These are phyloP conservation scores for Penicillium sclerotigenum DNA, from an alignment of 2,329 filamentous ascomycete species.

Conservation along the genomic window DNA sequence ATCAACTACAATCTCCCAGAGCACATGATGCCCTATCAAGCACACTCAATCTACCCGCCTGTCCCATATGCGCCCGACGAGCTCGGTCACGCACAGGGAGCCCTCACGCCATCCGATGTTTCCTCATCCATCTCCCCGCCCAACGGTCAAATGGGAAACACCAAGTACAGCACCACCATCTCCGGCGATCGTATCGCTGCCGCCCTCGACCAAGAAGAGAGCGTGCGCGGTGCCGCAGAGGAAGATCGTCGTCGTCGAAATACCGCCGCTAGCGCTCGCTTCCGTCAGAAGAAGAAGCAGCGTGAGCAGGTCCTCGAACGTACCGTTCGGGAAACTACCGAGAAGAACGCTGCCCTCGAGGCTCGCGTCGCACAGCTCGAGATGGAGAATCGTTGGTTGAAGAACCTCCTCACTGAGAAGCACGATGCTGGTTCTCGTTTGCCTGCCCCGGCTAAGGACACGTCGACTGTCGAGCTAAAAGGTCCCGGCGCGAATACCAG, in stretches of 20 bases:
- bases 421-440: constrained; percentile 48
- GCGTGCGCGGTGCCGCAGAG: constrained; percentile 70
- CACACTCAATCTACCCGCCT: constrained; percentile 39
- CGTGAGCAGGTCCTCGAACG: constrained; percentile 81
- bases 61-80: constrained; percentile 40
- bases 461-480: constrained; percentile 21
- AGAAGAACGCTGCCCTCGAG: constrained; percentile 73
- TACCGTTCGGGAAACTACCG: constrained; percentile 76
- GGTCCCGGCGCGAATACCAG: constrained; percentile 21
- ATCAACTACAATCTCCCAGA: constrained; percentile 40
- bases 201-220: constrained; percentile 63
- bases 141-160: constrained; percentile 40
- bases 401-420: constrained; percentile 78
- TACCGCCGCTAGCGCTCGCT: constrained; percentile 82
- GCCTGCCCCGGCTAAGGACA: constrained; percentile 26
- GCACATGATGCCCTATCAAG: constrained; percentile 40
- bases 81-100: constrained; percentile 34
- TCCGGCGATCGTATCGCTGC: constrained; percentile 41
- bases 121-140: constrained; percentile 43
- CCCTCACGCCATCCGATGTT: constrained; percentile 42
- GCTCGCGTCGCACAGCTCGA: constrained; percentile 72
- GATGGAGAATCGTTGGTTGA: constrained; percentile 78
- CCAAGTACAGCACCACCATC: constrained; percentile 41
- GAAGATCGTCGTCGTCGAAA: constrained; percentile 88
- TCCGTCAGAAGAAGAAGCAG: constrained; percentile 95